phyloP scores from a whole-genome alignment of 805 yeast species.

The Dipodascus geniculatus region DNA sequence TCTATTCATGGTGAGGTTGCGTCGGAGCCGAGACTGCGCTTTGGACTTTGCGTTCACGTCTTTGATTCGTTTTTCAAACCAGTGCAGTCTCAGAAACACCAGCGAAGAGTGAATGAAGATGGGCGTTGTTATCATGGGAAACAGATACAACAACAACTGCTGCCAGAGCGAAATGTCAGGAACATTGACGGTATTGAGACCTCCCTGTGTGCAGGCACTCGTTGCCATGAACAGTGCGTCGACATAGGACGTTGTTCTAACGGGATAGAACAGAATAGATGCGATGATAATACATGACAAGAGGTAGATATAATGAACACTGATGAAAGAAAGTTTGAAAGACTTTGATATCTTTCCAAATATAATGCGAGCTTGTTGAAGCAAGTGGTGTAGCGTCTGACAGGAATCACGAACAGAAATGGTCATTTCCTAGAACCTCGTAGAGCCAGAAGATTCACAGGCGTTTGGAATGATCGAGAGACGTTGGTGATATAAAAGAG shows the following conservation, averaged over 20 bases:
- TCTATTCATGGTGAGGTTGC: constrained; percentile 26
- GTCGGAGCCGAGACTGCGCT: constrained; percentile 66
- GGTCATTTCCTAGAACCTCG: too few species aligned
- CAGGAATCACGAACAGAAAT: too few species aligned
- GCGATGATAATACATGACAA: constrained; percentile 45
- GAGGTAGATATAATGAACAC: constrained; percentile 43
- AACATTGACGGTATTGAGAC: constrained; percentile 67
- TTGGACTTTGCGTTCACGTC: constrained; percentile 68
- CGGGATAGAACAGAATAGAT: constrained; percentile 70
- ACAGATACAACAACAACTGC: constrained; percentile 58
- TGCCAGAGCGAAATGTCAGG: constrained; percentile 62
- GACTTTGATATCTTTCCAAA: not conserved
- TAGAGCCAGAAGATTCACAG: too few species aligned
- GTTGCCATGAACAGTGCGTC: constrained; percentile 69
- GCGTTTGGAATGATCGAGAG: too few species aligned
- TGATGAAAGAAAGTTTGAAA: not conserved
- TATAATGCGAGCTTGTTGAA: too few species aligned
- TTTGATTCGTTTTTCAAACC: constrained; percentile 84
- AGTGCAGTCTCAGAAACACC: constrained; percentile 66
- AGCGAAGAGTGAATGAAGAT: constrained; percentile 75
- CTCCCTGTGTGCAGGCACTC: constrained; percentile 84
- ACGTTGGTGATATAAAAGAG: too few species aligned
- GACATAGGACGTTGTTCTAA: constrained; percentile 49
- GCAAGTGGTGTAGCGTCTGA: too few species aligned
- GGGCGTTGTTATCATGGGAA: constrained; percentile 67